Conservation (phyloP, 2,329 filamentous ascomycete genomes). For the Myotisia sp. region DNA sequence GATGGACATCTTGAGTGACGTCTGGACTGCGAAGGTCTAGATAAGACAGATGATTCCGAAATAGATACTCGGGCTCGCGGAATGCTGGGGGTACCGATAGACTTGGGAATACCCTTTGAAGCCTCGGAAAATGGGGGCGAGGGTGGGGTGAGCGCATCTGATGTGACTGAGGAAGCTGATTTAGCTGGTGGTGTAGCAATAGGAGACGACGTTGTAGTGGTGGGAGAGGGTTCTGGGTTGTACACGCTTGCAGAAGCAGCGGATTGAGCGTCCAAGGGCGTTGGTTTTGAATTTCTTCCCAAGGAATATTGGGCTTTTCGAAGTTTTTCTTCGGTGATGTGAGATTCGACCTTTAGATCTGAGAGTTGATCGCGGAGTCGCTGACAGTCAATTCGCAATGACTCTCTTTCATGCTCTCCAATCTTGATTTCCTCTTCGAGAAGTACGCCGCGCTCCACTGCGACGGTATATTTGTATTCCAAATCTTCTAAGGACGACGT, state of each 20-base stretch:
- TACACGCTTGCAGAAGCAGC: slow-evolving; percentile 43
- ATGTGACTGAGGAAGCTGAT: slow-evolving; percentile 45
- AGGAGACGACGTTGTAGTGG: slow-evolving; percentile 76
- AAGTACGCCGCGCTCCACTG: slow-evolving; percentile 82
- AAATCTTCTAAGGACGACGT: slow-evolving; percentile 91
- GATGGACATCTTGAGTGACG: slow-evolving; percentile 45
- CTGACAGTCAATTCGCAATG: slow-evolving; percentile 77
- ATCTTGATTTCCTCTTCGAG: slow-evolving; percentile 88
- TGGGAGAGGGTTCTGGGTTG: slow-evolving; percentile 49
- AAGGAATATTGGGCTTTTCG: slow-evolving; percentile 49
- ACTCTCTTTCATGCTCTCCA: slow-evolving; percentile 83
- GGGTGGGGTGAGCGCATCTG: slow-evolving; percentile 65
- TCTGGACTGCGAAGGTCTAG: slow-evolving; percentile 34
- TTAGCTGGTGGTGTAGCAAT: slow-evolving; percentile 74
- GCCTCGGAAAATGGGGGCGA: slow-evolving; percentile 88
- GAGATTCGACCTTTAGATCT: slow-evolving; percentile 85
- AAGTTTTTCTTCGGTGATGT: slow-evolving; percentile 88
- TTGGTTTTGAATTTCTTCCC: slow-evolving; percentile 29
- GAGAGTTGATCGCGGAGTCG: slow-evolving; percentile 78
- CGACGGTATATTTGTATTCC: slow-evolving; percentile 90
- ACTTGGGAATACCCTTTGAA: slow-evolving; percentile 46
- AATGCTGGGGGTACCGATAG: slow-evolving; percentile 39
- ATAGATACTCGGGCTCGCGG: slow-evolving; percentile 31
- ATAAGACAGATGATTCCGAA: slow-evolving; percentile 37
- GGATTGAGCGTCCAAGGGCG: slow-evolving; percentile 35